Percentiles rank a stretch among this genome's conserved stretches.
These are phyloP conservation scores for Lachnellula suecica DNA, from an alignment of 2,329 filamentous ascomycete genomes.

Conservation along the genomic window DNA sequence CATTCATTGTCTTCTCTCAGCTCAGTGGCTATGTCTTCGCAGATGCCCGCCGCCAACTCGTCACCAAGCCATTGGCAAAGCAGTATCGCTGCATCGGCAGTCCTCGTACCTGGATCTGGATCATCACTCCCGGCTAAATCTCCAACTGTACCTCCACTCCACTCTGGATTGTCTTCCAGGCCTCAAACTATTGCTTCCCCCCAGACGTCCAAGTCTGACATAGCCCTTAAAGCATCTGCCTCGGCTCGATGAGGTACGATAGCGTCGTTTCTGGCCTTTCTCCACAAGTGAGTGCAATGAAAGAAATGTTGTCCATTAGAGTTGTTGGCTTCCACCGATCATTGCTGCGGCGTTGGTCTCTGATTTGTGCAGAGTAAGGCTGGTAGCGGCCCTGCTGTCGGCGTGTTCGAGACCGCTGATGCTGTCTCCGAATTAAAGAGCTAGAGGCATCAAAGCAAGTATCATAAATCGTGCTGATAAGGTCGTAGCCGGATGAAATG, in stretches of 20 bases:
- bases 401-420: constrained; percentile 4
- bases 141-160: background rate
- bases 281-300: constrained; percentile 23
- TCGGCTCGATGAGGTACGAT: too few species aligned
- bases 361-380: background rate
- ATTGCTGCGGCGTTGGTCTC: background rate
- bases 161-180: background rate
- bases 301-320: constrained; percentile 25
- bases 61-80: constrained; percentile 19
- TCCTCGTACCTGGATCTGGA: background rate
- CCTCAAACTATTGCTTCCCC: constrained; percentile 13
- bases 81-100: constrained; percentile 11
- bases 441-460: constrained; percentile 20
- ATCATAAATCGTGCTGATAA: constrained; percentile 19
- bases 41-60: background rate
- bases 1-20: too few species aligned
- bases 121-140: background rate
- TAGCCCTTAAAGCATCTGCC: constrained; percentile 12
- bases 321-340: background rate
- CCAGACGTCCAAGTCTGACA: constrained; percentile 22
- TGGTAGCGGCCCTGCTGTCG: background rate
- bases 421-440: constrained; percentile 7
- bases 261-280: constrained; percentile 18
- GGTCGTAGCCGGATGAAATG: background rate
- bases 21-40: background rate